Conservation (phyloP, 306 rosid species). For the Gastrolobium villosum region DNA sequence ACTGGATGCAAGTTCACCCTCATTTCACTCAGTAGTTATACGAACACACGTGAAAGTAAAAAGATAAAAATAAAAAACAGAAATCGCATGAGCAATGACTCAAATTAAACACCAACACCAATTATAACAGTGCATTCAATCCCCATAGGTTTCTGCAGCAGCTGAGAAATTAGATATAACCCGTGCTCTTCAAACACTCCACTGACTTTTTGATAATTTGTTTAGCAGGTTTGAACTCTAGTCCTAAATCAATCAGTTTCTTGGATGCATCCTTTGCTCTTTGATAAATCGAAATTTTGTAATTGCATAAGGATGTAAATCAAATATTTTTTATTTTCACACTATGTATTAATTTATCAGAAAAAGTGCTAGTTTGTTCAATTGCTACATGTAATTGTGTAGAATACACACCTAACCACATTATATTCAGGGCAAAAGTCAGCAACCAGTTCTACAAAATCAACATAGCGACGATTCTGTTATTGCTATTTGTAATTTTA, state of each 20-base stretch:
- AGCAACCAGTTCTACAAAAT: too few relatives aligned
- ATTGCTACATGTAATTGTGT: too few relatives aligned
- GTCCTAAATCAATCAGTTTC: slow-evolving; percentile 79
- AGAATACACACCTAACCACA: too few relatives aligned
- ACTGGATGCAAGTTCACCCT: slow-evolving; percentile 42
- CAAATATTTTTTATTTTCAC: too few relatives aligned
- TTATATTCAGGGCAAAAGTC: too few relatives aligned
- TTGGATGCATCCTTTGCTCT: slow-evolving; percentile 68
- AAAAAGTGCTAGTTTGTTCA: too few relatives aligned
- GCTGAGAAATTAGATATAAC: slow-evolving; percentile 53
- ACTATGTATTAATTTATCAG: too few relatives aligned
- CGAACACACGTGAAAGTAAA: neutral
- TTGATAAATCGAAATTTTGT: too few relatives aligned
- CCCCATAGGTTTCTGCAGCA: slow-evolving; percentile 20
- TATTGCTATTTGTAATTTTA: too few relatives aligned
- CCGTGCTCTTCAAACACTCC: slow-evolving; percentile 71
- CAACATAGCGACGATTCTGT: too few relatives aligned
- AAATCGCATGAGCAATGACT: slow-evolving; percentile 23
- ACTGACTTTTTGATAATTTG: slow-evolving; percentile 82
- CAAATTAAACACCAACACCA: slow-evolving; percentile 26
- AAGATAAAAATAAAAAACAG: slow-evolving; percentile 1
- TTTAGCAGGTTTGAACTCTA: slow-evolving; percentile 77
- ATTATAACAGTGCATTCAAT: slow-evolving; percentile 34
- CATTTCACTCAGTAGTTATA: slow-evolving; percentile 36
- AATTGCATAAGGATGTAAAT: too few relatives aligned